A percentile compares a stretch with the other conserved stretches of the same genome.
phyloP scores from a whole-genome alignment of 2,329 filamentous ascomycete genomes.

The Claviceps monticola region DNA sequence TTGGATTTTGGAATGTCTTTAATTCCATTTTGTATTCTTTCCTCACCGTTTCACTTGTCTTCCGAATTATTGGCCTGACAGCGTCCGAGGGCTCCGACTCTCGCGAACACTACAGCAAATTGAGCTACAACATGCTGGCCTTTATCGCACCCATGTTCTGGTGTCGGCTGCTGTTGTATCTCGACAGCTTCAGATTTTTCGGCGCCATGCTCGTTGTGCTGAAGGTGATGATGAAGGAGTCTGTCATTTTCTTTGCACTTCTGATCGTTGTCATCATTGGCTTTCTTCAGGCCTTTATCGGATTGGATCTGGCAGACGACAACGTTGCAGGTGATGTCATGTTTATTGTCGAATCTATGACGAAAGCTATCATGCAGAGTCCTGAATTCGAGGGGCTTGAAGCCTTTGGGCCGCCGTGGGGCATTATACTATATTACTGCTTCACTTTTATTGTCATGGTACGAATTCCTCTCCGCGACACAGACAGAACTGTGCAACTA shows the following conservation, averaged over 20 bases:
- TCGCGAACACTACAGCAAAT: constrained; percentile 53
- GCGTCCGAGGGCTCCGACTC: constrained; percentile 32
- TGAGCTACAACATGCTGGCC: constrained; percentile 89
- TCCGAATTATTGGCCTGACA: constrained; percentile 65
- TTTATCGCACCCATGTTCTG: constrained; percentile 96
- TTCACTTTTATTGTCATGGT: constrained; percentile 98
- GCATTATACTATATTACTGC: constrained; percentile 89
- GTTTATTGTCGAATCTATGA: constrained; percentile 71
- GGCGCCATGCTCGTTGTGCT: constrained; percentile 96
- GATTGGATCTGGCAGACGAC: constrained; percentile 71
- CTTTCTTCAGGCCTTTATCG: constrained; percentile 89
- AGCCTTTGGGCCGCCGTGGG: constrained; percentile 82
- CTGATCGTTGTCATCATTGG: constrained; percentile 70
- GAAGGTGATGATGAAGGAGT: constrained; percentile 90
- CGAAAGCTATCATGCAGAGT: constrained; percentile 80
- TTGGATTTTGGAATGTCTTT: constrained; percentile 96
- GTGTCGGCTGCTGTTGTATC: constrained; percentile 79
- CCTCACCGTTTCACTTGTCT: constrained; percentile 61
- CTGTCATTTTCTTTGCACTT: constrained; percentile 89
- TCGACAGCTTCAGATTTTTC: constrained; percentile 91
- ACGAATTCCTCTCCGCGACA: constrained; percentile 9
- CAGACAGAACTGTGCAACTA: neutral
- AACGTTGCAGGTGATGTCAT: constrained; percentile 52
- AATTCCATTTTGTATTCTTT: constrained; percentile 73
- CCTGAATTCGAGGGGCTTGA: constrained; percentile 87